Evolutionary conservation across 768 basidiomycete genomes (phyloP).

Genomic region (Russula brevipes): DNA sequence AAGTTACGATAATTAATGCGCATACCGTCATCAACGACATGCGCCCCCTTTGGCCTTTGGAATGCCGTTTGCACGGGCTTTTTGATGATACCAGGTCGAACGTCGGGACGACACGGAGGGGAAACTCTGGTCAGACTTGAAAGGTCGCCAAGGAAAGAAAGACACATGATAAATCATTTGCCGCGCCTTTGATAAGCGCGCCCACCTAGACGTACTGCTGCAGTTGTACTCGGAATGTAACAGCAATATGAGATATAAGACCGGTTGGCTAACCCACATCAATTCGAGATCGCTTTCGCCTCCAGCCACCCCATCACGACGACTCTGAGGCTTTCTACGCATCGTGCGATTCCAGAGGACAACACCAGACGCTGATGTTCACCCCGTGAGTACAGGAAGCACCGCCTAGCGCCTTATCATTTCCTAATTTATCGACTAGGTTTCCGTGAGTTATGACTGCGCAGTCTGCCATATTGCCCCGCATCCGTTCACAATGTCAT

Average conservation of each 20-base stretch:
- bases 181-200: no score
- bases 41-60: no score
- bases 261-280: neutral
- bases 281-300: neutral
- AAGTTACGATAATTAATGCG: neutral
- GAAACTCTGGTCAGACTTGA: no score
- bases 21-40: no score
- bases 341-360: neutral
- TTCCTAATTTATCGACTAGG: neutral
- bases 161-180: no score
- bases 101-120: neutral
- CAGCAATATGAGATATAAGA: neutral
- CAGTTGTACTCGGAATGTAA: no score
- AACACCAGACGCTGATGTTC: neutral
- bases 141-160: no score
- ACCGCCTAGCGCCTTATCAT: neutral
- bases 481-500: neutral
- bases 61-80: no score
- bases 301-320: neutral
- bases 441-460: constrained; percentile 12
- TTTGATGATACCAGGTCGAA: neutral
- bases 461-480: neutral
- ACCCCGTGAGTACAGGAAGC: constrained; percentile 4
- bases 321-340: neutral
- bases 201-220: no score